A percentile compares a stretch with the other conserved stretches of the same genome.
Conservation (phyloP, 768 basidiomycete species). For the Mycena vitilis region DNA sequence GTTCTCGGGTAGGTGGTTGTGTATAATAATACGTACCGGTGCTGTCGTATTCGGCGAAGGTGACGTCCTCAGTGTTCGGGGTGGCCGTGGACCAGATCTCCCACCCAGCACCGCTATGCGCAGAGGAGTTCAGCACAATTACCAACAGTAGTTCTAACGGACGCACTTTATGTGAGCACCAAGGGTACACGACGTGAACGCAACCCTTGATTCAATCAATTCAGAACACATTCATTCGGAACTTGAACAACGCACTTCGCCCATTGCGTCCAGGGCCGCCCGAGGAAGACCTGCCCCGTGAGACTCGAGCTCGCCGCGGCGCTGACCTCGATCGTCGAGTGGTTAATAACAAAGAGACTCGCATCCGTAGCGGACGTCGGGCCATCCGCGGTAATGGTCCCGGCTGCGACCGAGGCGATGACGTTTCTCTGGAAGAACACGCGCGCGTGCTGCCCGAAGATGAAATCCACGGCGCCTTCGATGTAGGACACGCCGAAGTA, state of each 20-base stretch:
- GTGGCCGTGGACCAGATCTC: constrained; percentile 38
- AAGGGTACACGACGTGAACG: constrained; percentile 38
- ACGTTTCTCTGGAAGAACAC: constrained; percentile 40
- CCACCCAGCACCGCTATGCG: too few relatives aligned
- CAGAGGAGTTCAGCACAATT: too few relatives aligned
- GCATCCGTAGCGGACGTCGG: constrained; percentile 21
- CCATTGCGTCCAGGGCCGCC: constrained; percentile 39
- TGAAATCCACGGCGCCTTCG: constrained; percentile 42
- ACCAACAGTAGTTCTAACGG: too few relatives aligned
- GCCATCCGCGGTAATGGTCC: constrained; percentile 42
- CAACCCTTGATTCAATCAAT: constrained; percentile 33
- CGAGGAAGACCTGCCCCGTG: constrained; percentile 39
- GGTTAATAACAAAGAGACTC: constrained; percentile 41
- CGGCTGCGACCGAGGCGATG: constrained; percentile 40
- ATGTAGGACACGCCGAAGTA: constrained; percentile 42
- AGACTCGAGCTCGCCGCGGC: constrained; percentile 32
- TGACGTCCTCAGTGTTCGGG: constrained; percentile 41
- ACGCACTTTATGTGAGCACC: constrained; percentile 39
- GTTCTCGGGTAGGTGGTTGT: neutral
- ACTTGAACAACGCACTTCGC: constrained; percentile 27
- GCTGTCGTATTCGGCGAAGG: constrained; percentile 40
- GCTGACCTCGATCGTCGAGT: constrained; percentile 33
- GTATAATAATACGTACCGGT: constrained; percentile 27
- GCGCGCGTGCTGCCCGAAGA: constrained; percentile 40
- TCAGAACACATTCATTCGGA: too few relatives aligned